phyloP scores from a whole-genome alignment of 306 rosid species.

The Trifolium fragiferum region DNA sequence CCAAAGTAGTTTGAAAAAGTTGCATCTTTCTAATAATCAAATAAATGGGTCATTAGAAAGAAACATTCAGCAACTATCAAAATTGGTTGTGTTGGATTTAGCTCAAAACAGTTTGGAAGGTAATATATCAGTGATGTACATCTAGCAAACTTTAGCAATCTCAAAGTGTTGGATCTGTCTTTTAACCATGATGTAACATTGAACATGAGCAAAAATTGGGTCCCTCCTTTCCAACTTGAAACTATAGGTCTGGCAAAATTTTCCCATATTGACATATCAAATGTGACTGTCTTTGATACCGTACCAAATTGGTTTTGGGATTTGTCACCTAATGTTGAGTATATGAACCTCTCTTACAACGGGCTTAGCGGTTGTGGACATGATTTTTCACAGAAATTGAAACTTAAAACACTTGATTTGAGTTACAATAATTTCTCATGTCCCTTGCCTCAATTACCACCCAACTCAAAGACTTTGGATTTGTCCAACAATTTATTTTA shows the following conservation, averaged over 20 bases:
- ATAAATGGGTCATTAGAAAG: conserved; percentile 14
- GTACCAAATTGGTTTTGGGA: conserved; percentile 44
- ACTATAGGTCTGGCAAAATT: not conserved
- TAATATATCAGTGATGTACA: conserved; percentile 8
- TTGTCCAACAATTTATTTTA: conserved; percentile 7
- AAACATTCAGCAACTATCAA: not conserved
- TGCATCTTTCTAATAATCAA: conserved; percentile 26
- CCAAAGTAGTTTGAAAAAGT: conserved; percentile 6
- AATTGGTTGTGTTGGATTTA: conserved; percentile 28
- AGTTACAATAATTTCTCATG: not conserved
- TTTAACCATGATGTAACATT: conserved; percentile 4
- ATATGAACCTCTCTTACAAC: conserved; percentile 15
- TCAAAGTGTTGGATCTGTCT: conserved; percentile 27
- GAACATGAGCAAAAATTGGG: conserved; percentile 31
- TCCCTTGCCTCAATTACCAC: conserved; percentile 11
- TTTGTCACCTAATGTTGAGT: not conserved
- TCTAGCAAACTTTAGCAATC: not conserved
- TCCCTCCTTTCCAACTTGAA: conserved; percentile 38
- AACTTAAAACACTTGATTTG: conserved; percentile 31
- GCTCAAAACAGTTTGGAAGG: conserved; percentile 1
- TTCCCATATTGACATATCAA: not conserved
- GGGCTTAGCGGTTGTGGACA: not conserved
- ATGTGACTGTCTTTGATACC: not conserved
- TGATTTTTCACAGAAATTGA: conserved; percentile 18
- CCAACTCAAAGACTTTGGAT: not conserved